These are phyloP conservation scores for Neophaeococcomyces mojaviensis DNA, from an alignment of 2,329 filamentous ascomycete genomes.

Conservation along the genomic window DNA sequence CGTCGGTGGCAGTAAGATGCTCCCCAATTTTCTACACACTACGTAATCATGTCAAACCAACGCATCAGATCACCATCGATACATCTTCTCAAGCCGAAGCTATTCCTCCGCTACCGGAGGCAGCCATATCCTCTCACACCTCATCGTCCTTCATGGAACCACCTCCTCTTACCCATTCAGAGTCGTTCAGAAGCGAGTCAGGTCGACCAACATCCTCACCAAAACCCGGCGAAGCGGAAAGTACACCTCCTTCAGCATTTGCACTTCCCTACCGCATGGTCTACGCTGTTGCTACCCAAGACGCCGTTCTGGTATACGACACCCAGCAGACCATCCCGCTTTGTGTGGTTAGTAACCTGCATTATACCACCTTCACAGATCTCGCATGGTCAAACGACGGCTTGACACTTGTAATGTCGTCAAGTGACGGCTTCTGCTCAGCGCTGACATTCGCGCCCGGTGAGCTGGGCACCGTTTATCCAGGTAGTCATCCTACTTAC, in stretches of 20 bases:
- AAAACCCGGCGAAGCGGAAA: slow-evolving; percentile 44
- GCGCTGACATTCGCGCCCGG: slow-evolving; percentile 74
- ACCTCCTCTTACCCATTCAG: slow-evolving; percentile 53
- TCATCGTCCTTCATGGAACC: slow-evolving; percentile 73
- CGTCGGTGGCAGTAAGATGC: slow-evolving; percentile 89
- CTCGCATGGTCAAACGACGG: slow-evolving; percentile 81
- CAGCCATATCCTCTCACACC: slow-evolving; percentile 49
- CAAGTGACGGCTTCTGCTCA: slow-evolving; percentile 95
- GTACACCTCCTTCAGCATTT: slow-evolving; percentile 59
- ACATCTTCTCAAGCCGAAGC: slow-evolving; percentile 74
- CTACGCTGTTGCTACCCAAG: slow-evolving; percentile 94
- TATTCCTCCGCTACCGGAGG: slow-evolving; percentile 76
- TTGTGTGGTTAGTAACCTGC: slow-evolving; percentile 91
- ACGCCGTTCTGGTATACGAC: slow-evolving; percentile 90
- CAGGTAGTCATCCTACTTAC: slow-evolving; percentile 50
- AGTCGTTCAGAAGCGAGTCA: slow-evolving; percentile 39
- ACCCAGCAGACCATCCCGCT: slow-evolving; percentile 93
- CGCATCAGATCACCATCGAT: slow-evolving; percentile 88
- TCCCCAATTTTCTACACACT: slow-evolving; percentile 84
- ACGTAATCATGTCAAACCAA: slow-evolving; percentile 59
- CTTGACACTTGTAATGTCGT: slow-evolving; percentile 81
- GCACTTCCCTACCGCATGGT: slow-evolving; percentile 85
- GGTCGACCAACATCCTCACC: slow-evolving; percentile 48
- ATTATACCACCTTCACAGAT: slow-evolving; percentile 96
- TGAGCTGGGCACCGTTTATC: slow-evolving; percentile 77